Conservation (phyloP, 768 basidiomycete genomes). For the Pholiota conissans region DNA sequence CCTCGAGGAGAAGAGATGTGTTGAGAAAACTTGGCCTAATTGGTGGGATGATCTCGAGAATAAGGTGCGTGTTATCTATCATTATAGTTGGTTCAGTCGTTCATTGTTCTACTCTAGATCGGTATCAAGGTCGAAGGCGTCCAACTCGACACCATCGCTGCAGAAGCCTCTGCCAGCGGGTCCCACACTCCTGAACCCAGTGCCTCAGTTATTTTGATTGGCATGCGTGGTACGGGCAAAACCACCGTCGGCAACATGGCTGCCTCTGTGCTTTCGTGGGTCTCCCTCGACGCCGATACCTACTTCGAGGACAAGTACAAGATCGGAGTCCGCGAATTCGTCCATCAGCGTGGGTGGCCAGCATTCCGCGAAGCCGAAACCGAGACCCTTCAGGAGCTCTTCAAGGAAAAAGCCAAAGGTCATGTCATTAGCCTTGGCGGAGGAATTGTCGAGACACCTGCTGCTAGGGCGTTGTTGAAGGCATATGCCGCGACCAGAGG, state of each 20-base stretch:
- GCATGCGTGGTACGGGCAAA: constrained; percentile 98
- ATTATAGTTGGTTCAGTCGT: neutral
- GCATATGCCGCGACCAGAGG: constrained; percentile 60
- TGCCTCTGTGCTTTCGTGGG: constrained; percentile 68
- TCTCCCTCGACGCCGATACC: constrained; percentile 79
- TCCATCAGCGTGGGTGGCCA: constrained; percentile 82
- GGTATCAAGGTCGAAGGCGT: constrained; percentile 87
- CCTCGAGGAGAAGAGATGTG: constrained; percentile 95
- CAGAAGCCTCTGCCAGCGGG: constrained; percentile 45
- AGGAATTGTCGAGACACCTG: constrained; percentile 86
- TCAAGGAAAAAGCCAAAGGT: constrained; percentile 52
- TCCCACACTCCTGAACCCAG: constrained; percentile 31
- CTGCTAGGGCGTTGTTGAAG: constrained; percentile 71
- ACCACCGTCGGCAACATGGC: constrained; percentile 84
- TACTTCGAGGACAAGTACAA: constrained; percentile 68
- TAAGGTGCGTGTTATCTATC: constrained; percentile 55
- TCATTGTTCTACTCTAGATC: constrained; percentile 51
- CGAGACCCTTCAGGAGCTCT: constrained; percentile 64
- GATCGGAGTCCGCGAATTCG: constrained; percentile 70
- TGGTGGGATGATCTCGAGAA: constrained; percentile 99
- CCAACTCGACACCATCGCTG: constrained; percentile 52
- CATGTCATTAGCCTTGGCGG: constrained; percentile 92
- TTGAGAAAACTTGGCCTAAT: constrained; percentile 99
- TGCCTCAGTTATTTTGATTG: constrained; percentile 76
- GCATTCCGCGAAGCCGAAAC: constrained; percentile 86